Conservation (phyloP, 23 red algal species). For the Cyanidiococcus yangmingshanensis region DNA sequence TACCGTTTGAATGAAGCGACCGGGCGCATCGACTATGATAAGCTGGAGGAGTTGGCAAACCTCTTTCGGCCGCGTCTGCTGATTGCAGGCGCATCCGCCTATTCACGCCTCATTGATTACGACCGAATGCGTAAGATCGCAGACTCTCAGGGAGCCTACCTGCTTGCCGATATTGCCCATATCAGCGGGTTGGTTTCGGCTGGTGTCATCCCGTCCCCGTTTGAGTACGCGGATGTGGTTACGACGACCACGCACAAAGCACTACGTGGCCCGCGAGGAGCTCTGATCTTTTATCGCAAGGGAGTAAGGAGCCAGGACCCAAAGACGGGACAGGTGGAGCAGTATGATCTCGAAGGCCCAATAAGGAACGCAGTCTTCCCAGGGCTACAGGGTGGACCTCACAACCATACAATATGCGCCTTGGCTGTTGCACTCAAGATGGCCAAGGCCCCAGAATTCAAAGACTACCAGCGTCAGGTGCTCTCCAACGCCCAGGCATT, state of each 20-base stretch:
- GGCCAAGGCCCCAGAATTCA: constrained; percentile 82
- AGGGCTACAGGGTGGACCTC: constrained; percentile 90
- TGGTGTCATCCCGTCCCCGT: constrained; percentile 80
- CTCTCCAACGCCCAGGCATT: constrained; percentile 67
- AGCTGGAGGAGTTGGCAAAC: constrained; percentile 68
- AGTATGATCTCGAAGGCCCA: constrained; percentile 84
- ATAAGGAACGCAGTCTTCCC: constrained; percentile 99
- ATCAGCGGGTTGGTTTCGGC: constrained; percentile 90
- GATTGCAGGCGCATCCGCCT: constrained; percentile 90
- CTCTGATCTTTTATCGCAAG: constrained; percentile 95
- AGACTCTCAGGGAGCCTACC: constrained; percentile 61
- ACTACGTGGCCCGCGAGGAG: constrained; percentile 84
- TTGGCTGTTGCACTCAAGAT: constrained; percentile 94
- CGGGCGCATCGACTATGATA: constrained; percentile 94
- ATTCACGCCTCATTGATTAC: constrained; percentile 88
- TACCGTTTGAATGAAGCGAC: constrained; percentile 87
- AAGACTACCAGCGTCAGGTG: constrained; percentile 75
- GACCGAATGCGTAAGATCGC: constrained; percentile 90
- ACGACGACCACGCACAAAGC: constrained; percentile 99
- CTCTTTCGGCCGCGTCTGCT: constrained; percentile 90
- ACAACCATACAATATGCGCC: constrained; percentile 98
- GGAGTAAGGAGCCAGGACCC: constrained; percentile 55
- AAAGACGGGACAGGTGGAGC: constrained; percentile 58
- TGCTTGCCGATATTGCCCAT: constrained; percentile 95
- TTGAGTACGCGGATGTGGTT: constrained; percentile 87